Conservation (phyloP, 2,329 filamentous ascomycete genomes). For the Penicillium sp. region DNA sequence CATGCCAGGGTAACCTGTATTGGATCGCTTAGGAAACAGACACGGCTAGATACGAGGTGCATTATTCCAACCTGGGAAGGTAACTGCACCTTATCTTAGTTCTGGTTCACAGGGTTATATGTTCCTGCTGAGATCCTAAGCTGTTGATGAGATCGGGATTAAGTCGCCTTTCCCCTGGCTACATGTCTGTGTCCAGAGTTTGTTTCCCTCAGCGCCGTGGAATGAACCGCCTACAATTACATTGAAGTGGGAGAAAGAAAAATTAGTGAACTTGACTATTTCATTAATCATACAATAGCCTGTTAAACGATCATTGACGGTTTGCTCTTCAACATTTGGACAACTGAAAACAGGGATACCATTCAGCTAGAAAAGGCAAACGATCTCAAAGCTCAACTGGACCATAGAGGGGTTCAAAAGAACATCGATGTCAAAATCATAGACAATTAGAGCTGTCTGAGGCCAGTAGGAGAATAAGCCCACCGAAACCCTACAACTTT, state of each 20-base stretch:
- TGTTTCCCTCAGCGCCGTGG: neutral
- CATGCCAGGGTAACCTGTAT: too few relatives aligned
- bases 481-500: neutral
- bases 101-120: neutral
- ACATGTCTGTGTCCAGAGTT: too few relatives aligned
- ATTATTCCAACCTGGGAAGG: too few relatives aligned
- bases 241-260: neutral
- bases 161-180: too few relatives aligned
- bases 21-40: too few relatives aligned
- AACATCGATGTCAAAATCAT: neutral
- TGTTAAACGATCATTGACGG: neutral
- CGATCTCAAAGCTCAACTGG: slow-evolving; percentile 1
- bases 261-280: neutral
- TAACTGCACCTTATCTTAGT: too few relatives aligned
- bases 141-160: too few relatives aligned
- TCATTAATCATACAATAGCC: neutral
- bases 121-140: too few relatives aligned
- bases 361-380: neutral
- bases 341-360: neutral
- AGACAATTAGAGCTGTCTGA: neutral
- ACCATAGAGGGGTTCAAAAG: neutral
- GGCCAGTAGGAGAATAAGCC: neutral
- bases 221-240: neutral
- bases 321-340: neutral
- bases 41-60: too few relatives aligned